Conservation (phyloP, 495 filamentous ascomycete species). For the Annulohypoxylon maeteangense region DNA sequence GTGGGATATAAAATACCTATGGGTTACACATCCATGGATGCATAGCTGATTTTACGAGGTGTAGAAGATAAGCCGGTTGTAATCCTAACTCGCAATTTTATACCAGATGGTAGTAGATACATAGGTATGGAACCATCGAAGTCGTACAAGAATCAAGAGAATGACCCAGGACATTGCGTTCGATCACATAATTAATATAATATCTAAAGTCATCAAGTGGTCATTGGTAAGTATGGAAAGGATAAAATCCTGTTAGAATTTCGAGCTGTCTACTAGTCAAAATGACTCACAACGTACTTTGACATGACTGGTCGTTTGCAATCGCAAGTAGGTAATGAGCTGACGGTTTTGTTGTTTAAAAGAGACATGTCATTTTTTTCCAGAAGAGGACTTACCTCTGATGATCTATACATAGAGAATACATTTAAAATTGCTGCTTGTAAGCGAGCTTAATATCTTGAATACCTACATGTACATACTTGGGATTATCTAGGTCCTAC, state of each 20-base stretch:
- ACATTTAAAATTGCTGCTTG: not conserved
- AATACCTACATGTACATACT: not conserved
- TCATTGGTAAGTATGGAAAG: not conserved
- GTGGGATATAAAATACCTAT: not conserved
- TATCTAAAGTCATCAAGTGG: not conserved
- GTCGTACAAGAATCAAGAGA: not conserved
- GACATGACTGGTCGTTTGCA: not conserved
- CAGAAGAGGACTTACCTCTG: not conserved
- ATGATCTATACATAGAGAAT: slow-evolving; percentile 7
- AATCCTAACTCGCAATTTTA: too few species aligned
- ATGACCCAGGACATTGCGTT: not conserved
- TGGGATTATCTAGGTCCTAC: too few species aligned
- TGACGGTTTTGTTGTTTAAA: slow-evolving; percentile 20
- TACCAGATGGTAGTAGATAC: not conserved
- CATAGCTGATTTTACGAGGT: not conserved
- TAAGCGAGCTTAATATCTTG: not conserved
- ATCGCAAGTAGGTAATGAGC: not conserved
- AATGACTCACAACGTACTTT: slow-evolving; percentile 19
- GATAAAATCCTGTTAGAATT: not conserved
- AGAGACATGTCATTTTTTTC: slow-evolving; percentile 35
- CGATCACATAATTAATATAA: slow-evolving; percentile 2
- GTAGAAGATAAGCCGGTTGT: not conserved
- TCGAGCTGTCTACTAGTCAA: not conserved
- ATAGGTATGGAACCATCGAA: not conserved
- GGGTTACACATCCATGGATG: not conserved